Conservation (phyloP, 2,329 filamentous ascomycete genomes). For the Fusarium sp. region DNA sequence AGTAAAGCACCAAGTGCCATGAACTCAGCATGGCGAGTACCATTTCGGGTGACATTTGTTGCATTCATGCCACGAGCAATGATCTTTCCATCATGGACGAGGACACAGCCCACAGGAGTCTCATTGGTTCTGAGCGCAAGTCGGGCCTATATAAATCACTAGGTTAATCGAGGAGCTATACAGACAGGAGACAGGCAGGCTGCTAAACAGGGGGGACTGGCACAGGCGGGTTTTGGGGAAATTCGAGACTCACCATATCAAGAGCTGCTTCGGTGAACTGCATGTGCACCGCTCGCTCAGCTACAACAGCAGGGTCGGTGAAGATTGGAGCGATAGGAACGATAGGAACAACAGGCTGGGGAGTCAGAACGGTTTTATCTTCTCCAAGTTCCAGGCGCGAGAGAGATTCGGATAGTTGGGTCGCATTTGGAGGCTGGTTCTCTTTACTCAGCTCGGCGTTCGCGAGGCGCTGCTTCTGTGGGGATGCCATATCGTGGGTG, state of each 20-base stretch:
- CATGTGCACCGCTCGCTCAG: slow-evolving; percentile 53
- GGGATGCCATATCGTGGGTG: slow-evolving; percentile 40
- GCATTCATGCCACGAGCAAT: slow-evolving; percentile 97
- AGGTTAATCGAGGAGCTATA: background rate
- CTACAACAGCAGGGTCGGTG: slow-evolving; percentile 49
- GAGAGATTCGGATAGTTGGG: slow-evolving; percentile 27
- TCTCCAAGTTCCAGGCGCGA: slow-evolving; percentile 38
- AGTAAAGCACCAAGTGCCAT: slow-evolving; percentile 78
- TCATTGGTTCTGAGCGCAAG: slow-evolving; percentile 87
- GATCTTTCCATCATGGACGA: slow-evolving; percentile 82
- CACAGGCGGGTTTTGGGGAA: background rate
- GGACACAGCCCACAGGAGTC: slow-evolving; percentile 95
- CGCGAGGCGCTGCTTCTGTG: slow-evolving; percentile 3
- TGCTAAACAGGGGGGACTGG: background rate
- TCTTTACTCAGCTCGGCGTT: slow-evolving; percentile 47
- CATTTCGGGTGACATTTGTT: slow-evolving; percentile 90
- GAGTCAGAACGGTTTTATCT: background rate
- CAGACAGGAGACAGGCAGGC: background rate
- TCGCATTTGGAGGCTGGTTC: slow-evolving; percentile 44
- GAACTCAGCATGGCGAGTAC: slow-evolving; percentile 95
- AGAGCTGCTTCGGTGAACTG: slow-evolving; percentile 87
- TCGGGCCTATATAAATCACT: slow-evolving; percentile 72
- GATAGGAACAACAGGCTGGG: background rate
- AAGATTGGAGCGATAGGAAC: slow-evolving; percentile 13
- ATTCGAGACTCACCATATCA: slow-evolving; percentile 76